Evolutionary conservation across 2,329 filamentous ascomycete species (phyloP), one percentile per base, ranked within the genome.

Genomic region (Ophiostoma ips): DNA sequence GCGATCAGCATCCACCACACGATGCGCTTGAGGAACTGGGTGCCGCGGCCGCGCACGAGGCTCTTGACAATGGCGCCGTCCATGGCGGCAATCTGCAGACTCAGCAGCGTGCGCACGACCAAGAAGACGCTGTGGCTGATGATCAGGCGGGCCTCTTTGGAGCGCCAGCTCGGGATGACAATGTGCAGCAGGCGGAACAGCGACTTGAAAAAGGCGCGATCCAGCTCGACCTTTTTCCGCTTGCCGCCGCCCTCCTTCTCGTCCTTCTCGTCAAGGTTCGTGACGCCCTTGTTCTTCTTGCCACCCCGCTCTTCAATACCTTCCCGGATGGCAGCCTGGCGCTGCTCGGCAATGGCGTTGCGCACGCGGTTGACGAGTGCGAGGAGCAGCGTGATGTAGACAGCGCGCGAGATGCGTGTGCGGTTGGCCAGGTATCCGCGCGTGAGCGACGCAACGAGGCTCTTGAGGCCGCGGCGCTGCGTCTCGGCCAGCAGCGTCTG

Each of bases 1-100:
- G 92, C 90, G 57, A 98, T 92, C 50, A 90, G 65, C 92, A 98
- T 98, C 92, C 92, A 98, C 88, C 90, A 95, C 6, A 94, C 77
- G 58, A 98, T 81, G 0, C 87, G 81, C 58, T 82, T 81, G 59
- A 96, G 62, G 58, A 98, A 98, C 57, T 94, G 88, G 64, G 80
- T 86, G 15, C 90, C 92, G 57, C 83, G 92, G 2, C 92, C 92
- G 65, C 88, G 83, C 43, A 98, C 89, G 50, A 98, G 70, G 56
- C 81, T 89, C 68, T 92, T 95, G 52, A 98, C 92, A 53, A 98
- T 78, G 53, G 82, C 81, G 43, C 92, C 92, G 66, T 98, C 92
- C 72, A 98, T 81, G 64, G 95, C 89, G 2, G 92, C 92, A 19
- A 98, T 92, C 65, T 95, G 94, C 59, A 98, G 65, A 66, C 89